Evolutionary conservation across 106 monocot species (phyloP).

Genomic region (Dendrobium huoshanense): DNA sequence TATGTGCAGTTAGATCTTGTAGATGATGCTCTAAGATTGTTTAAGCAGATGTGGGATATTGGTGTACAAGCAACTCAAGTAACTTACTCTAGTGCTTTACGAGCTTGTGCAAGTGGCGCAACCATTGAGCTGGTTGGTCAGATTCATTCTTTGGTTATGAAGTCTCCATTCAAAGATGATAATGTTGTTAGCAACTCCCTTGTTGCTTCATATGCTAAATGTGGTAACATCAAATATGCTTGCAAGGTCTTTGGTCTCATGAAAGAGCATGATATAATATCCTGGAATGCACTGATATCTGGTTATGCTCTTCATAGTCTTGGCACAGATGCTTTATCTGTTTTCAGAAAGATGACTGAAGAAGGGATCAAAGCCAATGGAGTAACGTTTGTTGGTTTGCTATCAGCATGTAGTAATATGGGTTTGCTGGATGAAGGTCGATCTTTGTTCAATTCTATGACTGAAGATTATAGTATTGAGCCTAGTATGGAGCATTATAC

Average conservation of each 20-base stretch:
- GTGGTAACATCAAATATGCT: constrained; percentile 49
- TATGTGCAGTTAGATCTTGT: constrained; percentile 50
- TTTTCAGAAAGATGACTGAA: constrained; percentile 55
- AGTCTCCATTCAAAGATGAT: constrained; percentile 47
- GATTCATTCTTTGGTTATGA: constrained; percentile 54
- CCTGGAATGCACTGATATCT: constrained; percentile 88
- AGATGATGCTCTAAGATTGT: constrained; percentile 57
- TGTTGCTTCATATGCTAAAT: constrained; percentile 81
- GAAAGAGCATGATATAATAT: constrained; percentile 43
- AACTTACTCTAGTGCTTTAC: constrained; percentile 75
- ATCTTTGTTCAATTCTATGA: constrained; percentile 47
- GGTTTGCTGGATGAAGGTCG: constrained; percentile 52
- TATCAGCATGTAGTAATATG: constrained; percentile 67
- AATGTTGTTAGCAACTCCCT: constrained; percentile 54
- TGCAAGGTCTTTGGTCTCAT: constrained; percentile 55
- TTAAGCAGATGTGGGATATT: constrained; percentile 48
- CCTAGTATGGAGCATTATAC: constrained; percentile 83
- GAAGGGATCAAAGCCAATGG: constrained; percentile 35
- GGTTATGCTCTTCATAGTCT: constrained; percentile 80
- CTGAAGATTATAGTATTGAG: constrained; percentile 38
- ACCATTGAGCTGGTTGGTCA: constrained; percentile 45
- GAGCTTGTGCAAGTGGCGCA: constrained; percentile 75
- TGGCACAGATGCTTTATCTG: constrained; percentile 30
- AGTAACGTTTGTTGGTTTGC: constrained; percentile 65
- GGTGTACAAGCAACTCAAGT: constrained; percentile 47